Evolutionary conservation across 1,284 basidiomycete genomes (phyloP), one percentile per base, ranked within the genome.

Genomic region (Marasmius fiardii): DNA sequence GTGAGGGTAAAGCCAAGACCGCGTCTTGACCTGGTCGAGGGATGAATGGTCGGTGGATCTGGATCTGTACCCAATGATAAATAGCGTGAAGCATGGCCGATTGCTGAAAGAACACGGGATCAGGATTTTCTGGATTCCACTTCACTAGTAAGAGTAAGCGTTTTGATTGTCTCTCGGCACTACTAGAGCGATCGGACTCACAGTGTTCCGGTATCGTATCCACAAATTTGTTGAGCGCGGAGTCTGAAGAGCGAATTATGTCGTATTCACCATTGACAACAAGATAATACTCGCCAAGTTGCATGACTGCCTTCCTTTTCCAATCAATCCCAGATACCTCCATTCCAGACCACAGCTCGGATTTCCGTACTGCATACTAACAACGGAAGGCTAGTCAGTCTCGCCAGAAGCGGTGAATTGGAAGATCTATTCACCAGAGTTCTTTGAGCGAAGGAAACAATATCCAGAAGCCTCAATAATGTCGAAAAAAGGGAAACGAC

Each of bases 11-110:
- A 3, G 67, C 59, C 1, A 70, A 58, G 12, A 68, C 62, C 1
- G 68, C 64, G 1, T 62, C 63, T 54, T 67, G 64, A 12, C 61
- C 59, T 10, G 67, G 71, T 0, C 73, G 71, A 1, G 75, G 76
- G 47, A 81, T 79, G 65, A 80, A 81, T 0, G 77, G 77, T n/a
- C 78, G 72, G 63, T 82, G 80, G 39, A 81, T 73, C 39, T 78
- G 67, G 55, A 81, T 79, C 53, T 69, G 71, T 14, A 69, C 63
- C 47, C 77, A 73, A 61, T 81, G 79, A 63, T 78, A 79, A 16
- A 41, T 49, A 16, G 39, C 33, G 35, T 53, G 41, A 71, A 69
- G 24, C 64, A 62, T 12, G 53, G 48, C 51, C 21, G 57, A 55
- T 35, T 58, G 57, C 43, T 47, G 33, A 26, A 49, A 54, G 28